phyloP scores from a whole-genome alignment of 2,329 filamentous ascomycete species.

The Colletotrichum spinosum region DNA sequence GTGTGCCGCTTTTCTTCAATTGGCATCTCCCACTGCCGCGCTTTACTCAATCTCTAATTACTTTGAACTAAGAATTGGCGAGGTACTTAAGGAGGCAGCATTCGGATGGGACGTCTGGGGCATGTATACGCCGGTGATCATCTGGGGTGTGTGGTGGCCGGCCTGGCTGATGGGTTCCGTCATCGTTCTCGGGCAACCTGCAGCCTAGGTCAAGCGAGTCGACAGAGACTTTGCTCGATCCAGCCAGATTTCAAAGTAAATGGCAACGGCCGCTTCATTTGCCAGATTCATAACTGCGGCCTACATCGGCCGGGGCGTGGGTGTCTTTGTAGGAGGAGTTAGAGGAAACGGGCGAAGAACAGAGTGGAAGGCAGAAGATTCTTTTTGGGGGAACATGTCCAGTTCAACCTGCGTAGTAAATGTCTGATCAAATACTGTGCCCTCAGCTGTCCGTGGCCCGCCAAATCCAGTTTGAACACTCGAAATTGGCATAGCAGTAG shows the following conservation, averaged over 20 bases:
- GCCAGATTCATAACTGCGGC: no score
- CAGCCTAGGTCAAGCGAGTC: neutral
- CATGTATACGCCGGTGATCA: conserved; percentile 86
- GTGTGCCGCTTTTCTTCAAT: conserved; percentile 64
- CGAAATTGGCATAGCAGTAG: conserved; percentile 83
- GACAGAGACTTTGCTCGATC: neutral
- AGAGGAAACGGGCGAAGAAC: no score
- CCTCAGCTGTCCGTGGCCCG: conserved; percentile 34
- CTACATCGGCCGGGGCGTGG: no score
- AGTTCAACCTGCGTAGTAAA: no score
- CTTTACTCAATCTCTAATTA: conserved; percentile 58
- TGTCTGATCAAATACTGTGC: no score
- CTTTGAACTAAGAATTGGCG: conserved; percentile 57
- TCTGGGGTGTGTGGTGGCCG: conserved; percentile 98
- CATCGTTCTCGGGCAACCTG: conserved; percentile 58
- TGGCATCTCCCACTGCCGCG: conserved; percentile 72
- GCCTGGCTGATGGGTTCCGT: conserved; percentile 81
- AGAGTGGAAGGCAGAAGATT: no score
- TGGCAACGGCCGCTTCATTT: no score
- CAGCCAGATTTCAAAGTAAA: no score
- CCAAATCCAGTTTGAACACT: conserved; percentile 67
- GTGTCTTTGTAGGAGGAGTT: no score
- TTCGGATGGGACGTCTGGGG: conserved; percentile 93
- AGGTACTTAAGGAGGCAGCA: conserved; percentile 77
- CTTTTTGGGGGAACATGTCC: no score